Evolutionary conservation across 352 stramenopile genomes (phyloP), one percentile per base, ranked within the genome.

Genomic region (Phytopythium boreale): DNA sequence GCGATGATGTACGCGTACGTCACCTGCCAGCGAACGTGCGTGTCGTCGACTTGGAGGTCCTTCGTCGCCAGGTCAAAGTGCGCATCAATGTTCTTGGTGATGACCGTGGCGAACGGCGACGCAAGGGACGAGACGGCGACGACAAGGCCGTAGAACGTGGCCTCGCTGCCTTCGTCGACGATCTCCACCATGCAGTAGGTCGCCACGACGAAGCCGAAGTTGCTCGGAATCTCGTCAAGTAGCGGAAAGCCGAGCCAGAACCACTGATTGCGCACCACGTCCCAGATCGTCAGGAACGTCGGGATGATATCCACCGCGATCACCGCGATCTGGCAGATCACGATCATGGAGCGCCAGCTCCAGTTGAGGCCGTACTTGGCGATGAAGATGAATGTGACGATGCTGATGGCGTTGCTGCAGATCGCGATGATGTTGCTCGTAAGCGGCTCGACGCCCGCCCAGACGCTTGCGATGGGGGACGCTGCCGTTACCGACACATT

Each of bases 161-260:
- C 71, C 70, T 91, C 82, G 62, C 82, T 69, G 47, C 80, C 82
- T 26, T 68, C 56, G 11, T 82, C 78, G 17, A 75, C 75, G 39
- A 91, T 52, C 63, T 91, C 82, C 19, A 89, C 78, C 8, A 86
- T 71, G 37, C 82, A 75, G 55, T 76, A 88, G 9, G 73, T 86
- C 6, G 76, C 69, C 0, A 89, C 62, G 37, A 89, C 75, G 41
- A 80, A 87, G 43, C 69, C 62, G 46, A 85, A 63, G 22, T 67
- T 72, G 41, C 76, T 62, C 7, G 80, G 82, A 20, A 90, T 64
- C 39, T 86, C 56, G 31, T 79, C 68, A 1, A 82, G 53, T 10
- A 89, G 69, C 0, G 80, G 77, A 9, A 77, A 70, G 20, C 78
- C 80, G 22, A 91, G 56, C 72, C 78, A 91, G 65, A 91, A 87